Evolutionary conservation across 768 basidiomycete genomes (phyloP).

Genomic region (Leucocoprinus leucothites): DNA sequence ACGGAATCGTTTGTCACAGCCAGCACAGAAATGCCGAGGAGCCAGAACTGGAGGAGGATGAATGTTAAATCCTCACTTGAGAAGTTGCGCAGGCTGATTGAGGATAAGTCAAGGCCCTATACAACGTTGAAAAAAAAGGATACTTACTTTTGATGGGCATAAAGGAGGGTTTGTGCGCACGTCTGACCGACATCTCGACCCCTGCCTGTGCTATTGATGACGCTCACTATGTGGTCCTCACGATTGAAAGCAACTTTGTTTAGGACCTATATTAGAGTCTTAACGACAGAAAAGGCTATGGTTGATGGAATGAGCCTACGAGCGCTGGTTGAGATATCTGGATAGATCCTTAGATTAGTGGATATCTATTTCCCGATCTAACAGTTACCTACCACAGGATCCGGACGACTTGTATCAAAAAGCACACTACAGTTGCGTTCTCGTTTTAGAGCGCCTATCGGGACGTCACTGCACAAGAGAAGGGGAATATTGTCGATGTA

Average conservation of each 20-base stretch:
- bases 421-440: slow-evolving; percentile 33
- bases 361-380: too few species aligned
- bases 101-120: background rate
- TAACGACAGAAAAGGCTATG: too few species aligned
- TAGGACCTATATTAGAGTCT: too few species aligned
- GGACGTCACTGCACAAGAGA: slow-evolving; percentile 46
- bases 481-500: slow-evolving; percentile 22
- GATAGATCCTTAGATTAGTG: too few species aligned
- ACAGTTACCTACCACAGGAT: too few species aligned
- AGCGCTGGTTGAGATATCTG: too few species aligned
- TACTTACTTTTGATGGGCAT: slow-evolving; percentile 45
- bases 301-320: too few species aligned
- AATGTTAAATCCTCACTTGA: slow-evolving; percentile 46
- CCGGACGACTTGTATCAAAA: too few species aligned
- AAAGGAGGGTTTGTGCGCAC: slow-evolving; percentile 44
- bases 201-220: too few species aligned
- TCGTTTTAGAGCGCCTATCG: slow-evolving; percentile 15
- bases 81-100: slow-evolving; percentile 36
- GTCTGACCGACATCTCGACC: slow-evolving; percentile 21
- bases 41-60: slow-evolving; percentile 51
- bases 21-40: slow-evolving; percentile 47
- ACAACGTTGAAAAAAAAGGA: background rate
- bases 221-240: too few species aligned
- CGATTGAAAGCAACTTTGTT: too few species aligned
- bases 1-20: slow-evolving; percentile 49